Evolutionary conservation across 2,329 filamentous ascomycete genomes (phyloP).

Genomic region (Immersiporthe knoxdaviesiana): DNA sequence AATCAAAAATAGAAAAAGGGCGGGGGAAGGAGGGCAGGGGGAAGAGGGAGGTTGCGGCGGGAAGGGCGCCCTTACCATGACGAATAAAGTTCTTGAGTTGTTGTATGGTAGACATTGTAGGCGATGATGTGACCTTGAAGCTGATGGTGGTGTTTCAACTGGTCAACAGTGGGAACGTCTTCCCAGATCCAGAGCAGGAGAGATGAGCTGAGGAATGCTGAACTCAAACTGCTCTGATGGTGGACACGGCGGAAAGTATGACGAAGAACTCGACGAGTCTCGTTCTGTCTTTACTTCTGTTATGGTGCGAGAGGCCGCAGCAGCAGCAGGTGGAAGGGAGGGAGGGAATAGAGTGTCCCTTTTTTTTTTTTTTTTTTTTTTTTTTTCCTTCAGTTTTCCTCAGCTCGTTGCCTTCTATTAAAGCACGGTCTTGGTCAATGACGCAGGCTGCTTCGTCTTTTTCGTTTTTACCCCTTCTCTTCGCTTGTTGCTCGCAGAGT

Average conservation of each 20-base stretch:
- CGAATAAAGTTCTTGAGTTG: constrained; percentile 98
- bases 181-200: constrained; percentile 2
- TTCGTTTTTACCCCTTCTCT: not conserved
- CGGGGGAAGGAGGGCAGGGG: constrained; percentile 13
- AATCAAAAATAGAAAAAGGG: too few relatives aligned
- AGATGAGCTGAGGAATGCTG: constrained; percentile 12
- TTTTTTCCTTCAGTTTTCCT: not conserved
- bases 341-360: not conserved
- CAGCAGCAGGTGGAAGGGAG: not conserved
- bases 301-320: not conserved
- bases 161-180: not conserved
- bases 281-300: not conserved
- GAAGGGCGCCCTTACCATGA: constrained; percentile 62
- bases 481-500: not conserved
- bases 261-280: not conserved
- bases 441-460: not conserved
- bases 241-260: not conserved
- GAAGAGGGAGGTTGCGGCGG: constrained; percentile 13
- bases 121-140: constrained; percentile 24
- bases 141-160: not conserved
- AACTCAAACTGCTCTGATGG: not conserved
- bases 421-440: not conserved
- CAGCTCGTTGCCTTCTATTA: not conserved
- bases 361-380: too few relatives aligned
- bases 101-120: constrained; percentile 74